These are phyloP conservation scores for Phytophthora pseudosyringae DNA, from an alignment of 352 stramenopile species.

Conservation along the genomic window DNA sequence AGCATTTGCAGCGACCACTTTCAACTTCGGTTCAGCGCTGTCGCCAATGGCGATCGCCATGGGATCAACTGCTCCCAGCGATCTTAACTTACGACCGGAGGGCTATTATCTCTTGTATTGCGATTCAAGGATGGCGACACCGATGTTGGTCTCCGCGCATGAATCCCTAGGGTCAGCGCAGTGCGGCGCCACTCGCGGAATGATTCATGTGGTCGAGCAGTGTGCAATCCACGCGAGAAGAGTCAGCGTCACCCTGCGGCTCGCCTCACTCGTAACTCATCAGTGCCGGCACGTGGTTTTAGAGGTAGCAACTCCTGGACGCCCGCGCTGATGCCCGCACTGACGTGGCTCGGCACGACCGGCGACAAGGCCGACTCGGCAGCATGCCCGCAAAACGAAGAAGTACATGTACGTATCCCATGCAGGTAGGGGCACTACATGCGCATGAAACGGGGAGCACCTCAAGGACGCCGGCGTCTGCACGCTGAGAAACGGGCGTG, in stretches of 20 bases:
- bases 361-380: not conserved
- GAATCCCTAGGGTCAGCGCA: not conserved
- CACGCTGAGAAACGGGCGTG: constrained; percentile 29
- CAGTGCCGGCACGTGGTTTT: not conserved
- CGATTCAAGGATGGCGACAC: too few species aligned
- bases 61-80: constrained; percentile 9
- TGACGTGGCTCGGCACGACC: constrained; percentile 12
- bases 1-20: constrained; percentile 1
- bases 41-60: not conserved
- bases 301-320: not conserved
- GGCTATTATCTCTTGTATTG: not conserved
- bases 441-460: constrained; percentile 14
- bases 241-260: not conserved
- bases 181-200: not conserved
- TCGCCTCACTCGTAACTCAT: constrained; percentile 2
- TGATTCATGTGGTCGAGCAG: constrained; percentile 11
- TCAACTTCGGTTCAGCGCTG: constrained; percentile 29
- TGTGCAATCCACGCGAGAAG: constrained; percentile 10
- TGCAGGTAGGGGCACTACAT: not conserved
- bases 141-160: not conserved
- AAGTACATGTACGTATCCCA: too few species aligned
- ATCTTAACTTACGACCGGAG: constrained; percentile 14
- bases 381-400: not conserved
- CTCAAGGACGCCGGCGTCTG: constrained; percentile 4
- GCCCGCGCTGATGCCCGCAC: not conserved